Percentiles rank a stretch among this genome's conserved stretches.
Evolutionary conservation across 2,329 filamentous ascomycete species (phyloP).

Genomic region (Neoscytalidium dimidiatum): DNA sequence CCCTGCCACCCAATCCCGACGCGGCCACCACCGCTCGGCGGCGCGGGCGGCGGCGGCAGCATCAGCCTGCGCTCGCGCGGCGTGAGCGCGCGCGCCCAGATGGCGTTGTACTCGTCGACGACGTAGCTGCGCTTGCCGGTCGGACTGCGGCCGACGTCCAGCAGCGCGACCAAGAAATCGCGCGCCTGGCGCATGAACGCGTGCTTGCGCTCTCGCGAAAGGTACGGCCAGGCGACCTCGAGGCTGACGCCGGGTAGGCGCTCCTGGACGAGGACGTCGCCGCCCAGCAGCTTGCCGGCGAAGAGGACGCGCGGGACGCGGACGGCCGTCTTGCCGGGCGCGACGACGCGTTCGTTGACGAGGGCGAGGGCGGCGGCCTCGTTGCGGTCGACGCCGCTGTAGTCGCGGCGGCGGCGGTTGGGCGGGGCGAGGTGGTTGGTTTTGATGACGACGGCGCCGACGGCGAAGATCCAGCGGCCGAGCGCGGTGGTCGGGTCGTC

Average conservation of each 20-base stretch:
- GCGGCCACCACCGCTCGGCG: not conserved
- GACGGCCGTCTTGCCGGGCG: conserved; percentile 26
- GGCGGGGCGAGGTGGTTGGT: conserved; percentile 21
- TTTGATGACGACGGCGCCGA: conserved; percentile 22
- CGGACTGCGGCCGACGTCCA: not conserved
- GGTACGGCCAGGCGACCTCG: conserved; percentile 40
- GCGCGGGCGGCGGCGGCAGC: conserved; percentile 3
- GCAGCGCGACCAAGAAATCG: not conserved
- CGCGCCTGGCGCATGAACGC: conserved; percentile 41
- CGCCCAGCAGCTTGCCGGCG: conserved; percentile 24
- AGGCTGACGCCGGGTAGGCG: conserved; percentile 41
- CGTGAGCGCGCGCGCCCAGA: conserved; percentile 13
- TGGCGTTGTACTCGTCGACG: conserved; percentile 8
- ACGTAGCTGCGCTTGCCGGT: not conserved
- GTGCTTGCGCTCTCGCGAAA: conserved; percentile 34
- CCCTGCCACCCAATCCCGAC: not conserved
- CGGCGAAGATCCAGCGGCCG: conserved; percentile 22
- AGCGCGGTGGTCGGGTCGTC: conserved; percentile 3
- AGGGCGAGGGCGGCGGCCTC: conserved; percentile 39
- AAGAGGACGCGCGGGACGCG: conserved; percentile 30
- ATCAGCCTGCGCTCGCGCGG: conserved; percentile 3
- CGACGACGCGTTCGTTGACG: conserved; percentile 26
- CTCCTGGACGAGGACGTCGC: conserved; percentile 42
- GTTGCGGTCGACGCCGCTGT: conserved; percentile 45
- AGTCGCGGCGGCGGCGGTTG: conserved; percentile 29